phyloP scores from a whole-genome alignment of 148 eudicot genomes.

The Vaccinium corymbosum region DNA sequence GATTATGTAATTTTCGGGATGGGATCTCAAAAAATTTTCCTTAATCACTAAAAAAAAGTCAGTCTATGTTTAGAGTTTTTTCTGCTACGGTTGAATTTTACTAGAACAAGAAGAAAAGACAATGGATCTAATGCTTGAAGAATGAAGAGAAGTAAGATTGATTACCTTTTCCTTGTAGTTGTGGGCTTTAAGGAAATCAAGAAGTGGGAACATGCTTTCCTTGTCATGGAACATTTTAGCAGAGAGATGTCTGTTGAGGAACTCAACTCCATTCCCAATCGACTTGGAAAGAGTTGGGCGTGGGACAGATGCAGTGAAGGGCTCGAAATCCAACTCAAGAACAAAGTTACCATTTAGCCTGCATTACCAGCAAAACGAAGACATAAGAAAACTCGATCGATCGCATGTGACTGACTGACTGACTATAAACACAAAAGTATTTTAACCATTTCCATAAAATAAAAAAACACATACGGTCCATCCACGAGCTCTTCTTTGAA shows the following conservation, averaged over 20 bases:
- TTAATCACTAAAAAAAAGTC: background rate
- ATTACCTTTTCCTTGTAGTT: conserved; percentile 90
- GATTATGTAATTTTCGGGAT: background rate
- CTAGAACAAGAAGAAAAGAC: background rate
- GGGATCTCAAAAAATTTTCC: background rate
- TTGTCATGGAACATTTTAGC: conserved; percentile 99
- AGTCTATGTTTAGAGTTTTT: background rate
- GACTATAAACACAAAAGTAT: no score
- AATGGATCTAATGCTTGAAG: background rate
- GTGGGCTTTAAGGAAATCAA: conserved; percentile 76
- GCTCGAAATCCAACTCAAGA: conserved; percentile 92
- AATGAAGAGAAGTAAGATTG: background rate
- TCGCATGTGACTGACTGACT: no score
- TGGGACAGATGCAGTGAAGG: conserved; percentile 82
- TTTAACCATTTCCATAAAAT: no score
- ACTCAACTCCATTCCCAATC: conserved; percentile 97
- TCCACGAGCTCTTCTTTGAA: conserved; percentile 83
- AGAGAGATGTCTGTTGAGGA: conserved; percentile 92
- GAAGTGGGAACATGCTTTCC: conserved; percentile 93
- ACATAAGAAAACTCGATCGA: no score
- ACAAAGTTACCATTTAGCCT: conserved; percentile 85
- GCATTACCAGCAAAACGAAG: conserved; percentile 1
- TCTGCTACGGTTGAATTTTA: no score
- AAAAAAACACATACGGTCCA: conserved; percentile 48
- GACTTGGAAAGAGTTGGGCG: conserved; percentile 92